A percentile compares a stretch with the other conserved stretches of the same genome.
Evolutionary conservation across 2,329 filamentous ascomycete species (phyloP).

Genomic region (Fusarium devonianum): DNA sequence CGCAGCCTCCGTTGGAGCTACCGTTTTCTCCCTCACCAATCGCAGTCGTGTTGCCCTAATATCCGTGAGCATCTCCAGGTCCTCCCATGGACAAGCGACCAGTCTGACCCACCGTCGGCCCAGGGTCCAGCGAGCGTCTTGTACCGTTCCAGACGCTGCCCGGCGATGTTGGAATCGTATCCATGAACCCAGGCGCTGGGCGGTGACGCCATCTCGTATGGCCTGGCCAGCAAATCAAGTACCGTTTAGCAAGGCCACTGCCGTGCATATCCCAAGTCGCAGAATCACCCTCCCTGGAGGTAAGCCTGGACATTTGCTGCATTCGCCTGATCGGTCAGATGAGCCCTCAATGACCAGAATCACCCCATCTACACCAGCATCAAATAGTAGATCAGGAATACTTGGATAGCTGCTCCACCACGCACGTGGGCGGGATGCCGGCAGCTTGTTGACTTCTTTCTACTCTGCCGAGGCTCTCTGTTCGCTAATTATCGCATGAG

Average conservation of each 20-base stretch:
- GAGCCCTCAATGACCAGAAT: conserved; percentile 8
- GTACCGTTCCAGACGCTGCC: conserved; percentile 28
- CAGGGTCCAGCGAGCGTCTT: conserved; percentile 22
- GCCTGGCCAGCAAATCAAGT: conserved; percentile 26
- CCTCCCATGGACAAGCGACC: conserved; percentile 12
- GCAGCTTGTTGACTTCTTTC: conserved; percentile 29
- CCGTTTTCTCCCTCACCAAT: conserved; percentile 15
- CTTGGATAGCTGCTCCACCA: conserved; percentile 30
- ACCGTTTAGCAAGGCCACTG: conserved; percentile 27
- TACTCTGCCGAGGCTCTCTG: conserved; percentile 20
- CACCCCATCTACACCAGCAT: conserved; percentile 20
- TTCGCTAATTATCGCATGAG: conserved; percentile 14
- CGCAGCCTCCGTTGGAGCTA: conserved; percentile 20
- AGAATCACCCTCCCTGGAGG: conserved; percentile 6
- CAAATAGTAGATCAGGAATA: conserved; percentile 10
- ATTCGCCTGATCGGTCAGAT: conserved; percentile 8
- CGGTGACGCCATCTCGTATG: conserved; percentile 40
- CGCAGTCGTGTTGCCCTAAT: not conserved
- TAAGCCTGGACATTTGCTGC: conserved; percentile 1
- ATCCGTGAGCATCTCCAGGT: conserved; percentile 15
- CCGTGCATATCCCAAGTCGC: conserved; percentile 12
- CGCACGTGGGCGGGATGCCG: conserved; percentile 41
- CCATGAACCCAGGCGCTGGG: conserved; percentile 27
- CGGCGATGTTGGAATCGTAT: conserved; percentile 27
- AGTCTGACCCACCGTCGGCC: conserved; percentile 34